Percentiles rank a stretch among this genome's conserved stretches.
These are phyloP conservation scores for Suhomyces bokatorum DNA, from an alignment of 1,139 yeast genomes.

Conservation along the genomic window DNA sequence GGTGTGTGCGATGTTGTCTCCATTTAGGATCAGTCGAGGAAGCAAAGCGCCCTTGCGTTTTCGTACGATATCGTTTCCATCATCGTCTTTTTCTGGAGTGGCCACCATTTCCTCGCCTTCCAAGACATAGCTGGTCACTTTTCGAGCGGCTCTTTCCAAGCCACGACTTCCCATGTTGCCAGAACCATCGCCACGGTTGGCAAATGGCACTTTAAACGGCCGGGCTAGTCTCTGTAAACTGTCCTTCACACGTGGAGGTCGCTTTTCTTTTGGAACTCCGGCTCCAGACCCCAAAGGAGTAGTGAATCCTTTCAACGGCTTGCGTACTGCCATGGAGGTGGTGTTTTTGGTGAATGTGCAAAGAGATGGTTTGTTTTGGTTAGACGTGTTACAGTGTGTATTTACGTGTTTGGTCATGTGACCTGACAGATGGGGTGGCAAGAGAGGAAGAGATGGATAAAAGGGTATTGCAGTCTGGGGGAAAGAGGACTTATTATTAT, in stretches of 20 bases:
- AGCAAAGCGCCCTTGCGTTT: constrained; percentile 50
- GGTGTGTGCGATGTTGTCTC: constrained; percentile 32
- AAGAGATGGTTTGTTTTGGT: not conserved
- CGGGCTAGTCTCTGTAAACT: constrained; percentile 36
- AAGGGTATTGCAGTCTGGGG: too few species aligned
- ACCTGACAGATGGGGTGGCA: not conserved
- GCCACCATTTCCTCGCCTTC: constrained; percentile 19
- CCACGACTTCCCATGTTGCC: constrained; percentile 18
- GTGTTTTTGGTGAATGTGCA: not conserved
- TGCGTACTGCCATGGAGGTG: constrained; percentile 27
- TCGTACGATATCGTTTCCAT: constrained; percentile 26
- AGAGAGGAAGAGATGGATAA: too few species aligned
- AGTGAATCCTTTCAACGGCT: constrained; percentile 41
- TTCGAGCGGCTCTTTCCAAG: constrained; percentile 32
- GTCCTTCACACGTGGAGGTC: constrained; percentile 43
- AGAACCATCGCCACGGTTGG: constrained; percentile 22
- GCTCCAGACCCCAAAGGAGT: constrained; percentile 51
- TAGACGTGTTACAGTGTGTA: constrained; percentile 3
- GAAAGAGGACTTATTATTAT: too few species aligned
- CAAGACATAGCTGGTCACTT: constrained; percentile 33
- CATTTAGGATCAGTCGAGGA: constrained; percentile 38
- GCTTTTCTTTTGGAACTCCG: constrained; percentile 42
- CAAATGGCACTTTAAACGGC: constrained; percentile 48
- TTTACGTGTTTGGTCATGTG: constrained; percentile 10
- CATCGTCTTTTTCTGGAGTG: constrained; percentile 20